A percentile compares a stretch with the other conserved stretches of the same genome.
These are phyloP conservation scores for Septoria petroselini DNA, from an alignment of 2,329 filamentous ascomycete genomes.

Conservation along the genomic window DNA sequence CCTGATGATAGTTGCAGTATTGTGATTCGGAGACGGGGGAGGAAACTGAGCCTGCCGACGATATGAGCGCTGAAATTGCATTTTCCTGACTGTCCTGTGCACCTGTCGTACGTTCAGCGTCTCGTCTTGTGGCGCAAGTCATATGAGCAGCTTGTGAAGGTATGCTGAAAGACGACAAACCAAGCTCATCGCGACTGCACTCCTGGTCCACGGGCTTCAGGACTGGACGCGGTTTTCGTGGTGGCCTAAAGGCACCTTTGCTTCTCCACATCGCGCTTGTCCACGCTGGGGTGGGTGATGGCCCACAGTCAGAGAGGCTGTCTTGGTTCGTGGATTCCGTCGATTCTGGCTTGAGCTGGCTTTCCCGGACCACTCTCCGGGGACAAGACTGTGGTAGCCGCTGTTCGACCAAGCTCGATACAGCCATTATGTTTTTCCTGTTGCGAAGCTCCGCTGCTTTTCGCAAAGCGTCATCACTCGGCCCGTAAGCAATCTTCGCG, in stretches of 20 bases:
- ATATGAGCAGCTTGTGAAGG: constrained; percentile 18
- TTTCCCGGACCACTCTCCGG: constrained; percentile 17
- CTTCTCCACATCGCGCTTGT: constrained; percentile 27
- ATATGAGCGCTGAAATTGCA: neutral
- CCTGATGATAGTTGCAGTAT: neutral
- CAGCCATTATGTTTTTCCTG: constrained; percentile 3
- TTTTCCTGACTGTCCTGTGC: constrained; percentile 1
- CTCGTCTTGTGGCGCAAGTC: neutral
- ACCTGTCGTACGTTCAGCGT: neutral
- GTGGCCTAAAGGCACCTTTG: constrained; percentile 20
- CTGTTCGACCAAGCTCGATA: neutral
- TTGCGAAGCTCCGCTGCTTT: constrained; percentile 21
- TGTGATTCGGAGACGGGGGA: neutral
- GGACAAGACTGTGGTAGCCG: constrained; percentile 20
- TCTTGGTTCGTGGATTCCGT: neutral
- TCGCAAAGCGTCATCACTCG: constrained; percentile 25
- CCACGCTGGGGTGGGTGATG: constrained; percentile 28
- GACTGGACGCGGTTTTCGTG: constrained; percentile 11
- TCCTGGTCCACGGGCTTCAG: constrained; percentile 25
- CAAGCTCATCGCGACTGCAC: constrained; percentile 28
- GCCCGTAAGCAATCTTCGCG: constrained; percentile 15
- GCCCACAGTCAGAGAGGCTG: constrained; percentile 22
- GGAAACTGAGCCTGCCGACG: neutral
- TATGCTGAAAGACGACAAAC: constrained; percentile 21
- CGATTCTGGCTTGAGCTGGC: constrained; percentile 6